A percentile compares a stretch with the other conserved stretches of the same genome.
Conservation (phyloP, 108 stramenopile species). For the Bacterosira constricta region DNA sequence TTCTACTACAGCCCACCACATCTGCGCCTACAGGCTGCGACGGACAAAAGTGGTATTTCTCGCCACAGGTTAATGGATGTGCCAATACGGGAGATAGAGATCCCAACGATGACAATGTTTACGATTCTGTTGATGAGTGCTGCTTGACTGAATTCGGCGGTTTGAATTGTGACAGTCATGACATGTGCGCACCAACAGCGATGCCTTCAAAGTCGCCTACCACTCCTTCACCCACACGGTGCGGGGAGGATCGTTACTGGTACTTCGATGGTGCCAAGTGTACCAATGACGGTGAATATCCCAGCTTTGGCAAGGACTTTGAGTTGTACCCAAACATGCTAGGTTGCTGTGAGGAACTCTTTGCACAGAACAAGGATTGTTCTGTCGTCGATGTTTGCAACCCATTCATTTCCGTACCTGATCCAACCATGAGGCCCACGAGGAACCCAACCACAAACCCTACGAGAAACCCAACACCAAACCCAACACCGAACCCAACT, state of each 20-base stretch:
- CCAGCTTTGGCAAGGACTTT: background rate
- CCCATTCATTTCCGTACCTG: background rate
- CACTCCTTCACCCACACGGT: too few species aligned
- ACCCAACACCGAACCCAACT: background rate
- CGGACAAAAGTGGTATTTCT: too few species aligned
- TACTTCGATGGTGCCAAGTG: slow-evolving; percentile 4
- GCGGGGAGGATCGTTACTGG: background rate
- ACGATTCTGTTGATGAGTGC: too few species aligned
- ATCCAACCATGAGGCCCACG: background rate
- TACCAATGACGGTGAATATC: background rate
- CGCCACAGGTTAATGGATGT: too few species aligned
- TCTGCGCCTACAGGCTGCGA: too few species aligned
- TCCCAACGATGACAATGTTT: too few species aligned
- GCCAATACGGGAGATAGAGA: background rate
- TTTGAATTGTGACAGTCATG: too few species aligned
- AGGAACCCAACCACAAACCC: background rate
- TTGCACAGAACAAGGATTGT: background rate
- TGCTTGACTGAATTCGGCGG: too few species aligned
- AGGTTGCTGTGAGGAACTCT: background rate
- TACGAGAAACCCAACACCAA: background rate
- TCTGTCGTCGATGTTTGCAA: background rate
- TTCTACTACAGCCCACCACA: too few species aligned
- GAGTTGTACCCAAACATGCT: background rate
- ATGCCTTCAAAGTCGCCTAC: background rate
- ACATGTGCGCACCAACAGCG: background rate